Evolutionary conservation across 2,329 filamentous ascomycete species (phyloP), one percentile per base, ranked within the genome.

Genomic region (Bertia moriformis): DNA sequence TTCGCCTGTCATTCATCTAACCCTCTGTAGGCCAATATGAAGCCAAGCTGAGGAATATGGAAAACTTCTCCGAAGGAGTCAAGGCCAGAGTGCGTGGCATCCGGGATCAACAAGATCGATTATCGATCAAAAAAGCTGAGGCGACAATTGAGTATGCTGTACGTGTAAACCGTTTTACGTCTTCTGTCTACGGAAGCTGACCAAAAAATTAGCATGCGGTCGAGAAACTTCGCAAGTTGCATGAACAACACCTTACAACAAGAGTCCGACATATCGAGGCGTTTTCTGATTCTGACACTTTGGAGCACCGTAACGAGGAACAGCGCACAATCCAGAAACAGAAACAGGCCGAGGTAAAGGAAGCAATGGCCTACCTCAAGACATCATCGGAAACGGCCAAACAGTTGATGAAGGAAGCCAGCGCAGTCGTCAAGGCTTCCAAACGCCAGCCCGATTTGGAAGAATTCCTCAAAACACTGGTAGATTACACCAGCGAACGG

Each of bases 181-280:
- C 10, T 57, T 88, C 14, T 77, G 88, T 48, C 75, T 73, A 2
- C 71, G 83, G 46, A 67, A 63, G 14, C 77, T 78, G 42, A 85
- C 86, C 47, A 48, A 10, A 29, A 10, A n/a, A 10, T 7, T 18
- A 35, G 32, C 7, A 35, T 35, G 32, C 32, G 7, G 48, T 35
- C 17, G 10, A 35, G 32, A 35, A 35, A 35, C 32, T 35, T 35
- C 32, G 32, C 15, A 17, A 35, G 17, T 7, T 17, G 7, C 15
- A 12, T 13, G 10, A 35, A 18, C 10, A 35, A 35, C 12, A 10
- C 32, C 10, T 18, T 17, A 13, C 10, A 17, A 7, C 17, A 7
- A 17, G 15, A 7, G 15, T 35, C 12, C 32, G 10, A 7, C 15
- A 14, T 15, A 35, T 35, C 7, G 32, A 35, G 15, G 32, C 12